Conservation (phyloP, 2,329 filamentous ascomycete genomes). For the Phaeosphaeriaceae sp. region DNA sequence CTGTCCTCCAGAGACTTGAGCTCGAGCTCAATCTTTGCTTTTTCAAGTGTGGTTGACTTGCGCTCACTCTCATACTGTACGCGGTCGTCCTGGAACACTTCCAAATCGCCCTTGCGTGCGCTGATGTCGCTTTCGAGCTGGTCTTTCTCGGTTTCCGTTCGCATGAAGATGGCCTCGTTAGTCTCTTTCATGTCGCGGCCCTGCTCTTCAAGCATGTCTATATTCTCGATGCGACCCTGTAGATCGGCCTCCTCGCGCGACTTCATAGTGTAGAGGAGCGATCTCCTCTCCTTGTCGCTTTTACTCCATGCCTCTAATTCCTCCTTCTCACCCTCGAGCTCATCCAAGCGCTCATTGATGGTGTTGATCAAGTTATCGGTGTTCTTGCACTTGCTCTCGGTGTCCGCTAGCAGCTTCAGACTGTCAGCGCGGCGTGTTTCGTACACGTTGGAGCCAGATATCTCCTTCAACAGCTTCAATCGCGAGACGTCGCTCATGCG, state of each 20-base stretch:
- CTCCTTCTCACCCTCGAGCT: conserved; percentile 96
- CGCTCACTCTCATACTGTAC: conserved; percentile 89
- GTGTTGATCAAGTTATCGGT: conserved; percentile 92
- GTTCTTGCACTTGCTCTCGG: conserved; percentile 90
- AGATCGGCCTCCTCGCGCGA: conserved; percentile 86
- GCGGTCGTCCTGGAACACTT: conserved; percentile 84
- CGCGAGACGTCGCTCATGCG: conserved; percentile 98
- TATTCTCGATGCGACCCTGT: conserved; percentile 76
- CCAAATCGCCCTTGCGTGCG: conserved; percentile 80
- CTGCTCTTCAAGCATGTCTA: conserved; percentile 82
- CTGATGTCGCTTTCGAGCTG: conserved; percentile 81
- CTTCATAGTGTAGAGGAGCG: conserved; percentile 93
- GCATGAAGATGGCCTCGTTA: conserved; percentile 76
- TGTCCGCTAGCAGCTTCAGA: conserved; percentile 95
- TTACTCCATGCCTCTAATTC: conserved; percentile 94
- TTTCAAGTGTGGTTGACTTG: conserved; percentile 77
- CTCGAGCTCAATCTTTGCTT: conserved; percentile 86
- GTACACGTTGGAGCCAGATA: conserved; percentile 97
- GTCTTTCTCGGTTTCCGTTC: conserved; percentile 80
- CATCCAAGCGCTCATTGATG: conserved; percentile 86
- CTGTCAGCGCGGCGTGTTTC: conserved; percentile 91
- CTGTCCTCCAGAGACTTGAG: conserved; percentile 84
- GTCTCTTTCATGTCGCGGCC: conserved; percentile 86
- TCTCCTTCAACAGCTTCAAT: conserved; percentile 90
- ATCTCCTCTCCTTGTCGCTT: conserved; percentile 89